These are phyloP conservation scores for Corylus avellana DNA, from an alignment of 306 rosid species.

Conservation along the genomic window DNA sequence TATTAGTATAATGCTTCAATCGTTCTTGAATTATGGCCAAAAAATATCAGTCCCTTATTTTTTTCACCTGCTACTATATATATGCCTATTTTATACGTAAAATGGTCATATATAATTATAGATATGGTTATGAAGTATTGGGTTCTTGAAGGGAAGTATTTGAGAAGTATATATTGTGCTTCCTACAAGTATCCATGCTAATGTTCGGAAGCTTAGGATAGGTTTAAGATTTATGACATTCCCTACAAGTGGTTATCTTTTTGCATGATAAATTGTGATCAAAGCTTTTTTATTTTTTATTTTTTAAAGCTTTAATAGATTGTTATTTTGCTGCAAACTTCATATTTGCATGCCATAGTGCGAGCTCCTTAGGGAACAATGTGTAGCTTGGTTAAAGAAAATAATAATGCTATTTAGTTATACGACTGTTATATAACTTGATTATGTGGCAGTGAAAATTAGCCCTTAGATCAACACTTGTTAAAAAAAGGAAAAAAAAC, in stretches of 20 bases:
- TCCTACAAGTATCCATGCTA: background rate
- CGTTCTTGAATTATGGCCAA: background rate
- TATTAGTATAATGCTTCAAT: background rate
- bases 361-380: too few relatives aligned
- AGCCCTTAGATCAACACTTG: too few relatives aligned
- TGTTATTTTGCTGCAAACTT: background rate
- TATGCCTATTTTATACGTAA: background rate
- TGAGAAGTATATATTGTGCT: background rate
- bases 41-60: background rate
- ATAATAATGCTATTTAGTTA: too few relatives aligned
- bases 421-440: too few relatives aligned
- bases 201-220: background rate
- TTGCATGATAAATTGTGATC: background rate
- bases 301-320: background rate
- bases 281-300: background rate
- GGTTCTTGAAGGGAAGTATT: background rate
- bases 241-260: background rate
- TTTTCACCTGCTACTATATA: background rate
- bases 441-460: too few relatives aligned
- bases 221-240: background rate
- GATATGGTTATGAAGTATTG: background rate
- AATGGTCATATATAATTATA: background rate
- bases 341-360: background rate
- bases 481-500: too few relatives aligned
- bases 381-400: too few relatives aligned